phyloP scores from a whole-genome alignment of 2,329 filamentous ascomycete genomes.

The Polychaeton citri region DNA sequence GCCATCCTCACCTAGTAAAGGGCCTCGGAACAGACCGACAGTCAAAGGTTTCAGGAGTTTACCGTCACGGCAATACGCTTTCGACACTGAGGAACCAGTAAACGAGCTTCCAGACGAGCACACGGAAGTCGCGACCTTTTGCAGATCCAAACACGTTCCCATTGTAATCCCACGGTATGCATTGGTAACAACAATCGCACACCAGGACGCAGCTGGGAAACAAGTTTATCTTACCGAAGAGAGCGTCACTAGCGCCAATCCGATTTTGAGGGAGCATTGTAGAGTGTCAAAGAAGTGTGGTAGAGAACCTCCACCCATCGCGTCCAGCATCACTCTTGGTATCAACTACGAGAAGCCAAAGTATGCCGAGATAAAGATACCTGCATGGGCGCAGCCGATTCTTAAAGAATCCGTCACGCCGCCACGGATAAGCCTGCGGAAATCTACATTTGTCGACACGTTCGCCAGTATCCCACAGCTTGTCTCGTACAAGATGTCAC shows the following conservation, averaged over 20 bases:
- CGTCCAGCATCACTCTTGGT: not conserved
- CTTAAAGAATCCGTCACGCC: slow-evolving; percentile 24
- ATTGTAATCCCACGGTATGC: slow-evolving; percentile 31
- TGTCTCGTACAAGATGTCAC: slow-evolving; percentile 27
- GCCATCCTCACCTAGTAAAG: too few species aligned
- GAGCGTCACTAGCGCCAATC: too few species aligned
- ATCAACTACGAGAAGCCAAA: slow-evolving; percentile 12
- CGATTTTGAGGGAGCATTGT: too few species aligned
- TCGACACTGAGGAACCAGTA: too few species aligned
- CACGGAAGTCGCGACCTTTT: not conserved
- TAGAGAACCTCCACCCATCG: not conserved
- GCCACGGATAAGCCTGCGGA: slow-evolving; percentile 10
- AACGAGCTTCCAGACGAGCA: too few species aligned
- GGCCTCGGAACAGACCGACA: too few species aligned
- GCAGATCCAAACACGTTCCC: slow-evolving; percentile 28
- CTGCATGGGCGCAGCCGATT: slow-evolving; percentile 30
- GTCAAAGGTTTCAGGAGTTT: too few species aligned
- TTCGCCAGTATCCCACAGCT: slow-evolving; percentile 12
- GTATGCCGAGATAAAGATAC: slow-evolving; percentile 38
- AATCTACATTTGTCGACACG: slow-evolving; percentile 11
- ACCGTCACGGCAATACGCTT: too few species aligned
- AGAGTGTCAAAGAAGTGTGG: too few species aligned
- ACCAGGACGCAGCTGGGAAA: too few species aligned
- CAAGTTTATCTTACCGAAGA: too few species aligned
- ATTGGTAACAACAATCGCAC: slow-evolving; percentile 6